Conservation (phyloP, 495 filamentous ascomycete species). For the Tuber microsphaerosporum region DNA sequence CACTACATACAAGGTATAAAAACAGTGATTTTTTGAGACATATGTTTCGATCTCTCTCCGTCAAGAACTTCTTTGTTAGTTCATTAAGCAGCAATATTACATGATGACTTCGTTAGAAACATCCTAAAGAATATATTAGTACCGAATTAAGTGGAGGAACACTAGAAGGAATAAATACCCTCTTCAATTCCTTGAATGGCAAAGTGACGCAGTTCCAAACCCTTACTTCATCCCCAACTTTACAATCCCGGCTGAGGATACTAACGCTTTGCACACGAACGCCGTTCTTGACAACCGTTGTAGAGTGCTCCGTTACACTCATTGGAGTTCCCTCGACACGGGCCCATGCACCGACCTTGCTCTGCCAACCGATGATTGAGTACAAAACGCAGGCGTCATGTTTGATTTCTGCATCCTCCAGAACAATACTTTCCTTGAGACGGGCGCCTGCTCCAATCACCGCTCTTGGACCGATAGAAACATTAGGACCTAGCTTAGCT, state of each 20-base stretch:
- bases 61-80: not conserved
- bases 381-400: slow-evolving; percentile 95
- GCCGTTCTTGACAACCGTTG: slow-evolving; percentile 91
- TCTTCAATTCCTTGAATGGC: slow-evolving; percentile 97
- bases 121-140: slow-evolving; percentile 51
- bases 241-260: slow-evolving; percentile 94
- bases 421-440: slow-evolving; percentile 90
- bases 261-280: slow-evolving; percentile 99
- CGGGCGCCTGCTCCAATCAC: slow-evolving; percentile 79
- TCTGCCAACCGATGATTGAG: slow-evolving; percentile 94
- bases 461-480: slow-evolving; percentile 84
- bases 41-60: not conserved
- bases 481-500: slow-evolving; percentile 93
- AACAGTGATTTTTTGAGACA: not conserved
- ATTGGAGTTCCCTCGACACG: slow-evolving; percentile 94
- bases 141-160: slow-evolving; percentile 1
- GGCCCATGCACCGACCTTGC: slow-evolving; percentile 93
- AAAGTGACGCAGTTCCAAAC: slow-evolving; percentile 98
- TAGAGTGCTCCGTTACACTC: slow-evolving; percentile 79
- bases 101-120: slow-evolving; percentile 95
- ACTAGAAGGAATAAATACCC: slow-evolving; percentile 55
- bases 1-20: not conserved
- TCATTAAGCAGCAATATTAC: slow-evolving; percentile 46
- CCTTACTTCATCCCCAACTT: slow-evolving; percentile 86
- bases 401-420: slow-evolving; percentile 93